Conservation (phyloP, 306 rosid species). For the Canavalia ensiformis region DNA sequence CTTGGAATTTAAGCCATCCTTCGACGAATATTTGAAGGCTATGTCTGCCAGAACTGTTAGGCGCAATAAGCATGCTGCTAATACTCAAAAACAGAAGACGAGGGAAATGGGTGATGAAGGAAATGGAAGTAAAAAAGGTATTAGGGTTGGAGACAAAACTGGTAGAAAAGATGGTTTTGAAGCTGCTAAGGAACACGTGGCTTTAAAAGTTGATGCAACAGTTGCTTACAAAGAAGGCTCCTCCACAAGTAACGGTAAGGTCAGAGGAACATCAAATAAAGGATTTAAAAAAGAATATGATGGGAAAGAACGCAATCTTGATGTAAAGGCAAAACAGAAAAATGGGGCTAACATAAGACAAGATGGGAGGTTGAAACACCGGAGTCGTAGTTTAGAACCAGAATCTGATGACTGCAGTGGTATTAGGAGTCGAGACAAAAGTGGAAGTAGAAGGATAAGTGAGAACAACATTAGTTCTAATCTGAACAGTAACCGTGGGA, state of each 20-base stretch:
- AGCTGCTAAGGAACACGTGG: conserved; percentile 41
- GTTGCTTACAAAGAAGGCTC: conserved; percentile 31
- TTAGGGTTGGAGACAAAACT: conserved; percentile 37
- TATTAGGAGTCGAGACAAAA: conserved; percentile 26
- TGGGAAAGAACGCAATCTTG: conserved; percentile 43
- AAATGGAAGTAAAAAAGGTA: neutral
- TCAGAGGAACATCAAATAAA: conserved; percentile 38
- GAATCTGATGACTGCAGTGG: conserved; percentile 42
- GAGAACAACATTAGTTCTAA: conserved; percentile 20
- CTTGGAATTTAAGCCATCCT: conserved; percentile 77
- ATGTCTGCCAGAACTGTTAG: conserved; percentile 67
- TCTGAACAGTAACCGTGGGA: conserved; percentile 23
- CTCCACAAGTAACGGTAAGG: conserved; percentile 20
- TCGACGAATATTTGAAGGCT: conserved; percentile 78
- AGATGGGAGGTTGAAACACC: conserved; percentile 46
- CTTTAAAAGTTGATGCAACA: conserved; percentile 28
- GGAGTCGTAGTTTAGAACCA: conserved; percentile 42
- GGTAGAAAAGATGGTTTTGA: conserved; percentile 42
- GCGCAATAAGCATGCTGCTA: conserved; percentile 40
- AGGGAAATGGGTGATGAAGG: conserved; percentile 47
- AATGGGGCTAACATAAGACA: conserved; percentile 40
- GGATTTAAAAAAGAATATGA: conserved; percentile 49
- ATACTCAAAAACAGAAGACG: conserved; percentile 47
- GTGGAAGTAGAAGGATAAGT: conserved; percentile 44
- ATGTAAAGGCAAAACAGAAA: conserved; percentile 48